Base-by-base conservation (phyloP, 2,329 filamentous ascomycete species). In the Colletotrichum spaethianum region DNA sequence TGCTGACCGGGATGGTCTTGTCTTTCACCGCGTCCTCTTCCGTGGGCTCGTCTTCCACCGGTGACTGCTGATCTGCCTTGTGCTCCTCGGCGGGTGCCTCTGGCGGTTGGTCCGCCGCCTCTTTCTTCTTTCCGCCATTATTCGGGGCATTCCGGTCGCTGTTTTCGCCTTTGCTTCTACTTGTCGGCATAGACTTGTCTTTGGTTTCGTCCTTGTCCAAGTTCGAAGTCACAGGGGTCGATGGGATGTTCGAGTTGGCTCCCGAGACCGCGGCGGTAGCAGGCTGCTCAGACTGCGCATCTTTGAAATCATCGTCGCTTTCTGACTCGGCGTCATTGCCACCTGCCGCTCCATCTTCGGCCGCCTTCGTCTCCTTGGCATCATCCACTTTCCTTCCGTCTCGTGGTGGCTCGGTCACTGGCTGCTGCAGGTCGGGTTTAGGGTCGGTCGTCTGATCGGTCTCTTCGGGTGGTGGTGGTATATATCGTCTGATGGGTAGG, bases 401-500 rank as follows among this genome's bases (percentile, higher is more conserved):
- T 63, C 63, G 33, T 18, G 65, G 36, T 26, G 56, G 50, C 26
- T 74, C 38, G 26, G 66, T 11, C 23, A 36, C 60, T n/a, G 28
- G 26, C 42, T 60, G 48, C 42, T 74, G 56, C 50, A 55, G 48
- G 46, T 55, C 55, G 23, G 69, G 44, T 16, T 67, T 23, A 46
- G 56, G 36, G n/a, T 70, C 66, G 46, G 61, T 62, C 56, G 53
- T 65, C 44, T 60, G 52, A 59, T 73, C 73, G 18, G 65, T 61
- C 48, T 65, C 70, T 52, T 74, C 67, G n/a, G 64, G 61, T 14
- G 73, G 57, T 40, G 82, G 80, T 65, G 79, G 82, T 76, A 80
- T 76, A 77, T 80, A 86, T 76, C 86, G 88, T 79, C 85, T 86
- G 73, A 92, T 87, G 23, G 92, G 92, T 74, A 94, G 83, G 62